phyloP scores from a whole-genome alignment of 2,329 filamentous ascomycete genomes.

The Trichophyton verrucosum region DNA sequence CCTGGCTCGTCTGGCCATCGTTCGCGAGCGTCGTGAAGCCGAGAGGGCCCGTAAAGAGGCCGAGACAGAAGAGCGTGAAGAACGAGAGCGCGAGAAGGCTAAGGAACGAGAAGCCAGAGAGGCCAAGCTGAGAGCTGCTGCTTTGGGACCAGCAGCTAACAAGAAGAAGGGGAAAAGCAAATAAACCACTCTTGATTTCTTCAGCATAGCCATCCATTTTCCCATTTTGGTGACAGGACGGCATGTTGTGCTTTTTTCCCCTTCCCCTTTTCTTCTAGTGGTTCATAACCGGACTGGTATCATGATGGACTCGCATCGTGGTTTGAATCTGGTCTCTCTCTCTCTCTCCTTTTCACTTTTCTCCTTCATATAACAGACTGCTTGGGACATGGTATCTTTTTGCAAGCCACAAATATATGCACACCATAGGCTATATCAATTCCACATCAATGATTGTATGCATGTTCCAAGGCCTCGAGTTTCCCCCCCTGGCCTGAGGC shows the following conservation, averaged over 20 bases:
- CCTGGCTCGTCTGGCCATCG: slow-evolving; percentile 65
- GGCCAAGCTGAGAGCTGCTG: slow-evolving; percentile 29
- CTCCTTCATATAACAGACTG: neutral
- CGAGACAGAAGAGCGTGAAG: slow-evolving; percentile 45
- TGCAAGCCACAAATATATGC: neutral
- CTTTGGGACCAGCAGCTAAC: slow-evolving; percentile 21
- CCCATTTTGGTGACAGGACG: neutral
- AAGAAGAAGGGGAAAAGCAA: slow-evolving; percentile 24
- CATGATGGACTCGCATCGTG: neutral
- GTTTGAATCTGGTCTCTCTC: neutral
- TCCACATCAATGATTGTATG: no score
- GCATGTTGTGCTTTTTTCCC: neutral
- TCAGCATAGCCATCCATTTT: neutral
- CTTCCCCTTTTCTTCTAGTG: neutral
- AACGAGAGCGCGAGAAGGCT: slow-evolving; percentile 26
- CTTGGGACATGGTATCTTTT: neutral
- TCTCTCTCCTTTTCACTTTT: neutral
- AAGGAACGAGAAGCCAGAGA: slow-evolving; percentile 26
- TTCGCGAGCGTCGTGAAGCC: slow-evolving; percentile 74
- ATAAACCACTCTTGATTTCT: neutral
- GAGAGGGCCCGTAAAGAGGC: slow-evolving; percentile 74
- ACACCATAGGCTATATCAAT: neutral
- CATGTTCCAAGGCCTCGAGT: neutral
- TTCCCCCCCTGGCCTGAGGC: neutral
- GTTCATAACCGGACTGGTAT: neutral